Evolutionary conservation across 805 yeast genomes (phyloP), one percentile per base, ranked within the genome.

Genomic region (Hanseniaspora vineae): DNA sequence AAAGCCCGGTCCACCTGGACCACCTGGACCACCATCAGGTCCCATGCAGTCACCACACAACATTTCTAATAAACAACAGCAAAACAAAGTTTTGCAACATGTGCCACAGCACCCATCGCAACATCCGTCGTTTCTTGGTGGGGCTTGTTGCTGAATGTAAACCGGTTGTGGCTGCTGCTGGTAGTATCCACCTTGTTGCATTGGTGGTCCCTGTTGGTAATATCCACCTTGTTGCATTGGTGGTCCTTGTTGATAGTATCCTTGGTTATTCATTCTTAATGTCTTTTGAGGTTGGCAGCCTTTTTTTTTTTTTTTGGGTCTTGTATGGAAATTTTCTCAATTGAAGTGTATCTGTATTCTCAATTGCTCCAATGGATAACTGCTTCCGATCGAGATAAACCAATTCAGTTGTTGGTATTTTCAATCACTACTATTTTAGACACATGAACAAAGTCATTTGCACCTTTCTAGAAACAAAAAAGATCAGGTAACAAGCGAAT

Each of bases 51-150:
- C 54, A 46, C 53, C 57, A 48, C 65, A 57, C 44, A 58, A 49
- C 54, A 59, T 45, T 32, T 65, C 62, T 32, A 65, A 46, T 10
- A 61, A 49, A 55, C 65, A 64, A 42, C 64, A 61, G 50, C 68
- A 64, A 42, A 58, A 54, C 39, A 62, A 17, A 9, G 55, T 50
- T 46, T 61, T 58, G 49, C 59, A 55, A 49, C 64, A 61, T 6
- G 60, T 54, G 17, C 53, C 57, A 32, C 62, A 53, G 48, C 67
- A 62, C n/a, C n/a, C n/a, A n/a, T n/a, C n/a, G n/a, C n/a, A n/a
- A n/a, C n/a, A n/a, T n/a, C n/a, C n/a, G n/a, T n/a, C n/a, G n/a
- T n/a, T n/a, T n/a, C n/a, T n/a, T 47, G 58, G 64, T 17, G 55
- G 54, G 8, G 40, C 46, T 40, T 44, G 50, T 48, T 46, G 52